Evolutionary conservation across 257 asterid genomes (phyloP), one percentile per base, ranked within the genome.

Genomic region (Oldenlandia corymbosa): DNA sequence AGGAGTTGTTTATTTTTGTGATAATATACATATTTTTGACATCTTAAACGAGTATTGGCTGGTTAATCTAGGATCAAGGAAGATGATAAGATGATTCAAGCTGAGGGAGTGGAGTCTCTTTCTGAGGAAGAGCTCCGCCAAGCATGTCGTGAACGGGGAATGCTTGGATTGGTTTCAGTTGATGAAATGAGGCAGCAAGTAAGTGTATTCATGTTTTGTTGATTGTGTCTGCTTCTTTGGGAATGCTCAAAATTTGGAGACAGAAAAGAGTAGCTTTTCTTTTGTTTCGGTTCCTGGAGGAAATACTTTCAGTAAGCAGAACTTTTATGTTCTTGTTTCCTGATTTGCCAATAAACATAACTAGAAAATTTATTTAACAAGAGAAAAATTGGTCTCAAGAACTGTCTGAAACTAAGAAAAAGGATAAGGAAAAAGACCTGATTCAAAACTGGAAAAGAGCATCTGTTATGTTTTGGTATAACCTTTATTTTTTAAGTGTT

Each of bases 111-210:
- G 69, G 96, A 90, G 72, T 87, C 96, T 68, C 95, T 87, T 62
- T 85, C 97, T 55, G 97, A 90, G 68, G 92, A 91, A 66, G 97
- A 90, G 77, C 95, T 90, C 62, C 91, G 87, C 73, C 90, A 90
- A 78, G 95, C 83, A 71, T 90, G 97, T 78, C 75, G 96, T 77
- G 97, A 90, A 68, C 88, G 97, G 68, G 97, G 97, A 77, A 80
- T 90, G 85, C 85, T 90, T 64, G 95, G 95, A 66, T 78, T 76
- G 66, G 78, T 82, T 76, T 90, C 97, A n/a, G 95, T 76, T 37
- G 95, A 90, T 59, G 97, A 90, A 81, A 90, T 87, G 97, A 90
- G 93, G 31, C 90, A 87, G 64, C 95, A 85, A 95, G 97, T 87
- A 24, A 18, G 16, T 61, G 34, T 65, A 13, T 54, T 48, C 31